phyloP scores from a whole-genome alignment of 495 filamentous ascomycete genomes.

The Penicillium lividum region DNA sequence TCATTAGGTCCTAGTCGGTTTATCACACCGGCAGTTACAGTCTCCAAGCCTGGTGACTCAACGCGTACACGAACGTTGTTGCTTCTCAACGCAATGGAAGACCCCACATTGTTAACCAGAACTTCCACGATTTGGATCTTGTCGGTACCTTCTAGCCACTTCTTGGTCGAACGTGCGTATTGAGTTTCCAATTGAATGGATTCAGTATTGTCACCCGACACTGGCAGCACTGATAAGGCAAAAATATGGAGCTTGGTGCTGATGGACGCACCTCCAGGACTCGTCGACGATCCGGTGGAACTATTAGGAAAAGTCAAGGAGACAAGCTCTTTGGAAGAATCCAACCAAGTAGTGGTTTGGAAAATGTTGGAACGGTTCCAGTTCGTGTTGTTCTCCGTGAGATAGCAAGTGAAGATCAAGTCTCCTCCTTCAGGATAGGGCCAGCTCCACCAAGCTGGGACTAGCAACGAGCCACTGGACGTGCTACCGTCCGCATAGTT shows the following conservation, averaged over 20 bases:
- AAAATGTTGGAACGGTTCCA: slow-evolving; percentile 57
- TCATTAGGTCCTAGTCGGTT: slow-evolving; percentile 55
- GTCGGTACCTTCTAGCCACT: slow-evolving; percentile 43
- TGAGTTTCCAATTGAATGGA: slow-evolving; percentile 38
- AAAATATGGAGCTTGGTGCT: slow-evolving; percentile 29
- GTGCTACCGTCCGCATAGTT: slow-evolving; percentile 47
- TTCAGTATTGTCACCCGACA: not conserved
- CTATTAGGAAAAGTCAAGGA: slow-evolving; percentile 41
- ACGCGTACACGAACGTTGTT: slow-evolving; percentile 39
- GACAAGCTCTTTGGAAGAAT: slow-evolving; percentile 45
- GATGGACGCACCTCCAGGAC: slow-evolving; percentile 21
- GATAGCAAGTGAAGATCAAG: slow-evolving; percentile 49
- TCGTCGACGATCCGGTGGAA: slow-evolving; percentile 19
- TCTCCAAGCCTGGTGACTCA: slow-evolving; percentile 37
- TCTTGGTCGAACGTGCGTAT: slow-evolving; percentile 54
- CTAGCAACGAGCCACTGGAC: slow-evolving; percentile 41
- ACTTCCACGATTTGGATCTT: slow-evolving; percentile 54
- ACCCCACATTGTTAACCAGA: slow-evolving; percentile 51
- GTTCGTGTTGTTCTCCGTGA: slow-evolving; percentile 44
- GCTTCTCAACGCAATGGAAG: slow-evolving; percentile 39
- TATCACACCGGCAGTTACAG: slow-evolving; percentile 38
- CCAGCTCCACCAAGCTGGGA: slow-evolving; percentile 50
- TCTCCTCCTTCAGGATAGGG: slow-evolving; percentile 52
- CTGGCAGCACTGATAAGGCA: slow-evolving; percentile 26
- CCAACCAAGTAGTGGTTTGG: slow-evolving; percentile 48